Base-by-base conservation (phyloP, 2,329 filamentous ascomycete species). In the Huntiella bhutanensis region DNA sequence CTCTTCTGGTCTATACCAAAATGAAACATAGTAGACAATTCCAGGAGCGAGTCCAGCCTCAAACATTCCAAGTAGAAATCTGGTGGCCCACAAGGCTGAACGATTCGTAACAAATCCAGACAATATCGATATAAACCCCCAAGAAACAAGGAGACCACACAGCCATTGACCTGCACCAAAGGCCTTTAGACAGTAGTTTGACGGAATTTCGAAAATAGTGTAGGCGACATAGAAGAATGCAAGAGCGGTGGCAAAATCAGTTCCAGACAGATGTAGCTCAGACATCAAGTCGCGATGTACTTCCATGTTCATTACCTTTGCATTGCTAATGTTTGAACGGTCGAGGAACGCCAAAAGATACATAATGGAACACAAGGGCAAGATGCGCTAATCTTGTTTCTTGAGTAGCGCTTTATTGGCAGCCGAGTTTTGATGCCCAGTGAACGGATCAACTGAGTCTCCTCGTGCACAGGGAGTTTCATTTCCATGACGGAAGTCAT, bases 1-100 rank as follows among this genome's bases (percentile, higher is more conserved):
- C 60, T 86, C 80, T 13, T 73, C 69, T 53, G 75, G 73, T 39
- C 70, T 75, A 58, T 86, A 86, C 69, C 82, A 85, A 51, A 83
- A 74, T 0, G 80, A 84, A 41, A 86, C 63, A 53, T 82, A 83
- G 58, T 75, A 64, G 0, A 75, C 71, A 52, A 82, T 60, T 0
- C 77, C 77, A 0, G 77, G 77, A 51, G 83, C 83, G 1, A 84
- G 60, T 0, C 80, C 80, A 3, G 78, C 80, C 60, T 86, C 81
- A 37, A 80, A 72, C 4, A 73, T 64, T 4, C 81, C 81, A 0
- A 86, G 66, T 6, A 85, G 57, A 19, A 85, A 68, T 4, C 81
- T 73, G 51, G 79, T 75, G 5, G 67, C 77, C 1, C 80, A 69
- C n/a, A 86, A 64, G 7, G 71, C 70, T 3, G 61, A 68, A 54